Evolutionary conservation across 2,329 filamentous ascomycete genomes (phyloP).

Genomic region (Aspergillus fijiensis): DNA sequence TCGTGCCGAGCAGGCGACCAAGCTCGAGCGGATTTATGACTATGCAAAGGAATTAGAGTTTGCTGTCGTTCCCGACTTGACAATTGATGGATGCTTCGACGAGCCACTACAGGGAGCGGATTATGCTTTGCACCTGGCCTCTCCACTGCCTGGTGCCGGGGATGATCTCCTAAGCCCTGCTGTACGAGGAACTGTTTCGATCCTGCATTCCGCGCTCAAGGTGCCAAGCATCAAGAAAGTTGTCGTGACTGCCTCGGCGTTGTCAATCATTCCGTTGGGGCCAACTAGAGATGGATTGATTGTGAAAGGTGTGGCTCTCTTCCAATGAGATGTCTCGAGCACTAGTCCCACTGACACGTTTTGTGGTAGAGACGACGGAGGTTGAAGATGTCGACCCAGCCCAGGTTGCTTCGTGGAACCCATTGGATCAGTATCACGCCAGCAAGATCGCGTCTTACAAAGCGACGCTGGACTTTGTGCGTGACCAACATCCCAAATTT

Average conservation of each 20-base stretch:
- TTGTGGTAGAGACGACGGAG: not conserved
- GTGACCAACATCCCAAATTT: not conserved
- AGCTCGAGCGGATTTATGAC: constrained; percentile 6
- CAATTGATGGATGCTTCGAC: constrained; percentile 10
- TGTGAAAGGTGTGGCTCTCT: not conserved
- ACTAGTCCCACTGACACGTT: not conserved
- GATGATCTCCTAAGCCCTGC: constrained; percentile 10
- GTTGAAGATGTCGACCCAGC: not conserved
- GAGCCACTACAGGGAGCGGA: constrained; percentile 16
- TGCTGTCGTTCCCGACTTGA: constrained; percentile 18
- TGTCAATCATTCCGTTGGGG: constrained; percentile 3
- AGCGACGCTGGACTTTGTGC: not conserved
- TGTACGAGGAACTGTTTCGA: not conserved
- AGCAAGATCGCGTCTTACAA: constrained; percentile 1
- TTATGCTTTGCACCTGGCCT: constrained; percentile 24
- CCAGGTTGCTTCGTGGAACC: not conserved
- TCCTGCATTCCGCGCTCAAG: constrained; percentile 5
- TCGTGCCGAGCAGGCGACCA: constrained; percentile 14
- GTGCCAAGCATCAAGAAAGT: constrained; percentile 9
- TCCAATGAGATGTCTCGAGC: accelerated
- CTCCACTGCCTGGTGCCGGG: constrained; percentile 14
- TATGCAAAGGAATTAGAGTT: constrained; percentile 13
- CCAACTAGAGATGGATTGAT: not conserved
- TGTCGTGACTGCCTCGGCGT: not conserved
- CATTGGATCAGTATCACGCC: not conserved